Evolutionary conservation across 495 filamentous ascomycete species (phyloP), one percentile per base, ranked within the genome.

Genomic region (Penicillium longicatenatum): DNA sequence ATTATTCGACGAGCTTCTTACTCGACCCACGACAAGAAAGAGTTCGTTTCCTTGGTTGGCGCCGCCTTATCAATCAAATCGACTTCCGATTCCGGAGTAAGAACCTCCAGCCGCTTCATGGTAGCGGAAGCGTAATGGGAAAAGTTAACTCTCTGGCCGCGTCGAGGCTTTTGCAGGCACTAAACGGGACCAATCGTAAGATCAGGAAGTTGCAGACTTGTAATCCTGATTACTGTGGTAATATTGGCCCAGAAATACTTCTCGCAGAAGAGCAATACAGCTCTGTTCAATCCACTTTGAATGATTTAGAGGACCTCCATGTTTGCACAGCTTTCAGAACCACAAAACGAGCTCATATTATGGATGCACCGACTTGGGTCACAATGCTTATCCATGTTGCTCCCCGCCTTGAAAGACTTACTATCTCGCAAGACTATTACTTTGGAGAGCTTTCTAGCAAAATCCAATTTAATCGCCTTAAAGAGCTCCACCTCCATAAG

Each of bases 341-440:
- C 4, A 39, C 37, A 39, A 39, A 39, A 39, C 37, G 16, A 39
- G 37, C 14, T 39, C 16, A 39, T 39, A 39, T 17, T 39, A 39
- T 39, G 37, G 37, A 39, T 17, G 17, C 16, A 39, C 37, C 37
- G 37, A 39, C 37, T 39, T 39, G 37, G 37, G 37, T 39, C 37
- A 39, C 37, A 4, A n/a, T 39, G 37, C 37, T 39, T 39, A 39
- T 39, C 37, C 16, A 39, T 39, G 37, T 39, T 39, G 37, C 37
- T 39, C 16, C 37, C 37, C 37, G 37, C 37, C 37, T 39, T 4
- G 37, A 39, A 39, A 39, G 37, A n/a, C 37, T 39, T n/a, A 39
- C 37, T 39, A 39, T 39, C 37, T 39, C 37, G 37, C 37, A 39
- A 39, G 37, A 39, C 37, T 39, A 39, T 39, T 39, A 17, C 37